Evolutionary conservation across 169 alveolate species (phyloP), one percentile per base, ranked within the genome.

Genomic region (Perkinsus olseni): DNA sequence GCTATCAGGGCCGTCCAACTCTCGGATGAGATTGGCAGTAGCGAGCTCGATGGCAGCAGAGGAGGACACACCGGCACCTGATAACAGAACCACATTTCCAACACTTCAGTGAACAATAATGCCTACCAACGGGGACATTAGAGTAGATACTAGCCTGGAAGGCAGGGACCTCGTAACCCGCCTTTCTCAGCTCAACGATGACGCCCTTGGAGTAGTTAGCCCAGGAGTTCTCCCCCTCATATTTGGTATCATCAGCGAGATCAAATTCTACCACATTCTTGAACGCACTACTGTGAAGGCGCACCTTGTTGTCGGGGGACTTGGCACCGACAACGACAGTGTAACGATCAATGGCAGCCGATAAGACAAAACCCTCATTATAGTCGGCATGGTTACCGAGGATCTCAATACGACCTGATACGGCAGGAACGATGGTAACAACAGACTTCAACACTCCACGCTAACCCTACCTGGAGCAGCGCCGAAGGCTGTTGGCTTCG

Each of bases 311-410:
- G 17, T 62, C 82, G 17, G 82, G 31, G 28, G 36, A 13, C 82
- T 62, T 62, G 34, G 36, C 82, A 28, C 82, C 82, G 31, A 62
- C 82, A 28, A 62, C 82, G 17, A 62, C 82, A 1, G 82, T 62
- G 82, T 62, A 62, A 62, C 82, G 82, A 62, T 62, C 82, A 24
- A 91, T 40, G 38, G 74, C 92, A 20, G 92, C 92, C 38, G 92
- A 91, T 6, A 91, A 62, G n/a, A 91, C 92, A n/a, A 91, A 91
- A 0, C 92, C 92, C 13, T 91, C 92, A 38, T 91, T 91, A 21
- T 91, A 91, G 74, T 91, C 92, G 74, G 92, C 38, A 40, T 91
- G 92, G 74, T 91, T 91, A 8, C 92, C 92, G 51, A 91, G 92
- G 31, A 91, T 91, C 92, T 91, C 92, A 31, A 91, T 38, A 31